Percentiles rank a stretch among this genome's conserved stretches.
These are phyloP conservation scores for Sordaria brevicollis DNA, from an alignment of 495 filamentous ascomycete species.

Conservation along the genomic window DNA sequence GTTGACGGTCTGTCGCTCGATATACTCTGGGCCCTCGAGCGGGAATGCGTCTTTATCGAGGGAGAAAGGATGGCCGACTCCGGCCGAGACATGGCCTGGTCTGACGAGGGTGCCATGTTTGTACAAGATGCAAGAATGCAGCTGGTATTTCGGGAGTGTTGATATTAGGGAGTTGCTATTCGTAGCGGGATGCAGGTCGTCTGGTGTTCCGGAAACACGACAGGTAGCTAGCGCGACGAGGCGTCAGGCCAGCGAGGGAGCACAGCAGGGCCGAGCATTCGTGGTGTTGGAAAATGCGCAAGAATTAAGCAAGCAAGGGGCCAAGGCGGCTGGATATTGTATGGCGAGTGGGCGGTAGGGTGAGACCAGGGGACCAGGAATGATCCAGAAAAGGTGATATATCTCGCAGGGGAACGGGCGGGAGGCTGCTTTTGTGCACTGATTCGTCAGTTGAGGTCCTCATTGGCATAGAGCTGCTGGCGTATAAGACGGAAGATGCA, in stretches of 20 bases:
- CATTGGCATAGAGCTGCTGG: neutral
- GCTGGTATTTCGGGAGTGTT: neutral
- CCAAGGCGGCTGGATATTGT: neutral
- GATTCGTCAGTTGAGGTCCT: neutral
- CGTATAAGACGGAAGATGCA: neutral
- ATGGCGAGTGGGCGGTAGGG: neutral
- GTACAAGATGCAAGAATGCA: neutral
- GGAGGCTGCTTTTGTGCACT: neutral
- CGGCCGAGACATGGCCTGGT: conserved; percentile 30
- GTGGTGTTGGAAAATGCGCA: neutral
- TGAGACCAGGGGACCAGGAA: neutral
- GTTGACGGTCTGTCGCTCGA: conserved; percentile 46
- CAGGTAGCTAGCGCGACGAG: neutral
- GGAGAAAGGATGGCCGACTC: conserved; percentile 27
- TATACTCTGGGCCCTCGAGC: conserved; percentile 40
- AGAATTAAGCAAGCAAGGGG: neutral
- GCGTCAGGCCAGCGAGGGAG: neutral
- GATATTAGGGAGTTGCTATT: neutral
- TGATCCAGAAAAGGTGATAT: neutral
- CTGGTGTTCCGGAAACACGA: neutral
- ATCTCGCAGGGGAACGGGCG: neutral
- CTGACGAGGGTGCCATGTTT: conserved; percentile 18
- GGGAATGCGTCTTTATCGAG: conserved; percentile 24
- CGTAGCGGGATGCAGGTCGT: neutral
- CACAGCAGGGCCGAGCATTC: neutral